Percentiles rank a stretch among this genome's conserved stretches.
These are phyloP conservation scores for Martiniozyma abietophila DNA, from an alignment of 805 yeast genomes.

Conservation along the genomic window DNA sequence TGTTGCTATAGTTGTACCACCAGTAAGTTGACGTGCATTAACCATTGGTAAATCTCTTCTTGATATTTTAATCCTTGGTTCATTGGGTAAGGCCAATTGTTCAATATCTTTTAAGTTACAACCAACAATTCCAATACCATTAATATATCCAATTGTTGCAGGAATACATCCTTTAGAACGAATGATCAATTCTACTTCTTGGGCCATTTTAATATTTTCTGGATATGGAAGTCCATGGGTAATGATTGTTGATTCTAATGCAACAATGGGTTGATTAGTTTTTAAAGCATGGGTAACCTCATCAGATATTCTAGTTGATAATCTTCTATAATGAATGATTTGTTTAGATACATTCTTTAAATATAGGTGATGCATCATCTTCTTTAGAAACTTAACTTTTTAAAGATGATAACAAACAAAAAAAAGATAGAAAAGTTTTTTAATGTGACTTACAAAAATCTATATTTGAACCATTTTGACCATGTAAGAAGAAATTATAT, in stretches of 20 bases:
- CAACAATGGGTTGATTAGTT: conserved; percentile 58
- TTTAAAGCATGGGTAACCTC: conserved; percentile 58
- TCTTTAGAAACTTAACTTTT: too few relatives aligned
- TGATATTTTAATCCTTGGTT: conserved; percentile 51
- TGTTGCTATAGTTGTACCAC: conserved; percentile 87
- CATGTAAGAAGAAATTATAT: background rate
- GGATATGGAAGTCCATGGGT: conserved; percentile 89
- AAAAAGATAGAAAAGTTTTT: background rate
- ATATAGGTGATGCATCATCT: too few relatives aligned
- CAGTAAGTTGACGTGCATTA: conserved; percentile 53
- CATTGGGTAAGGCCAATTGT: conserved; percentile 33
- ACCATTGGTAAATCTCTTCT: conserved; percentile 71
- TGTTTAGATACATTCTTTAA: too few relatives aligned
- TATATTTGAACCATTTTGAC: background rate
- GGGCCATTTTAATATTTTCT: conserved; percentile 64
- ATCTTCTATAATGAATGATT: too few relatives aligned
- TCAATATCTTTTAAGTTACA: conserved; percentile 39
- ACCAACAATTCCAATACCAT: conserved; percentile 70
- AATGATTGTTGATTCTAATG: conserved; percentile 79
- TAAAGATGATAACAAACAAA: too few relatives aligned
- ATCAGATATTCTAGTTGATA: conserved; percentile 14
- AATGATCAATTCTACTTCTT: conserved; percentile 50
- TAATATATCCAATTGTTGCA: conserved; percentile 73
- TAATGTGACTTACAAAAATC: background rate
- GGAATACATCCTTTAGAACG: conserved; percentile 64